A percentile compares a stretch with the other conserved stretches of the same genome.
These are phyloP conservation scores for Cicer bijugum DNA, from an alignment of 306 rosid species.

Conservation along the genomic window DNA sequence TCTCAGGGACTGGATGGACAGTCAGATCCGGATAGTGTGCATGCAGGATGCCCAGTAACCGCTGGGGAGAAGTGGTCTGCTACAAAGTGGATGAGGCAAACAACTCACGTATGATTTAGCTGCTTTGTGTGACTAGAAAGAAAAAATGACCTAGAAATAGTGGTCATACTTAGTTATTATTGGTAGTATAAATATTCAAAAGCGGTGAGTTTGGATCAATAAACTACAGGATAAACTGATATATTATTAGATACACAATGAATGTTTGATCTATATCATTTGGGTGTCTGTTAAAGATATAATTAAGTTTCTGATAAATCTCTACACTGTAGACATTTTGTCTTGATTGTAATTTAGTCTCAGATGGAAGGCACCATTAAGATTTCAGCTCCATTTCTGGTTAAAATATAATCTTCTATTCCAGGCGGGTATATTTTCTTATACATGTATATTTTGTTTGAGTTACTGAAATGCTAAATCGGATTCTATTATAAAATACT, in stretches of 20 bases:
- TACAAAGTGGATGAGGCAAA: slow-evolving; percentile 63
- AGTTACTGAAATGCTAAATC: too few relatives aligned
- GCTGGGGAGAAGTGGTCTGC: slow-evolving; percentile 66
- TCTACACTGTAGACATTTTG: slow-evolving; percentile 10
- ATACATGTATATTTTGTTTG: not conserved
- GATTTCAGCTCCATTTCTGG: not conserved
- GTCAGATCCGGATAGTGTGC: slow-evolving; percentile 56
- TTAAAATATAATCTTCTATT: not conserved
- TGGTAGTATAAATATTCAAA: slow-evolving; percentile 29
- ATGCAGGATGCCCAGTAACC: slow-evolving; percentile 58
- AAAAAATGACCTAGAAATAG: not conserved
- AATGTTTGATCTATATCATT: slow-evolving; percentile 3
- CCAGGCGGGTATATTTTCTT: not conserved
- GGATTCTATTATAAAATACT: not conserved
- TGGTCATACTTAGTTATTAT: slow-evolving; percentile 38
- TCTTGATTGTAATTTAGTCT: not conserved
- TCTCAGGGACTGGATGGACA: slow-evolving; percentile 59
- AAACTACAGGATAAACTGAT: slow-evolving; percentile 20
- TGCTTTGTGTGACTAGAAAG: not conserved
- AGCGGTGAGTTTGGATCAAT: slow-evolving; percentile 12
- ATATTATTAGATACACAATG: slow-evolving; percentile 16
- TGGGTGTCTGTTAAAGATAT: slow-evolving; percentile 17
- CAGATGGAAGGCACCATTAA: not conserved
- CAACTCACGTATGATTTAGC: slow-evolving; percentile 38
- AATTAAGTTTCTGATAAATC: not conserved